These are phyloP conservation scores for Cercospora brassicicola DNA, from an alignment of 2,329 filamentous ascomycete species.

Conservation along the genomic window DNA sequence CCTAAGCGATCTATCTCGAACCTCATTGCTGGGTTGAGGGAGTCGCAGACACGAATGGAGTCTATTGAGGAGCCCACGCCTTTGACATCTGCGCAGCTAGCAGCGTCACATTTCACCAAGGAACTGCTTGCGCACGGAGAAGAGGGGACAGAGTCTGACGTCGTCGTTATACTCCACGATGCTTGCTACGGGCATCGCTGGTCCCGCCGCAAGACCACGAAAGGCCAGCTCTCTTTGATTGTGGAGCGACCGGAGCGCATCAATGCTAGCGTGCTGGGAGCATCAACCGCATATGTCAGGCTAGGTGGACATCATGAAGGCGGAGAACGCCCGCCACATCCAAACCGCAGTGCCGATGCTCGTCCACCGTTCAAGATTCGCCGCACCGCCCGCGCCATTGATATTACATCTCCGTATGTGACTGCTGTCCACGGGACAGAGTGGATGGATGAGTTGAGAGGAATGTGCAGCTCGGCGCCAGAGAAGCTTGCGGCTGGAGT, in stretches of 20 bases:
- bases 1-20: slow-evolving; percentile 40
- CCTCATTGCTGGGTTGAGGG: slow-evolving; percentile 36
- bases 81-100: slow-evolving; percentile 35
- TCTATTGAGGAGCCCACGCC: slow-evolving; percentile 36
- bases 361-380: slow-evolving; percentile 74
- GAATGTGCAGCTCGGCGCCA: slow-evolving; percentile 80
- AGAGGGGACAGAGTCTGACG: slow-evolving; percentile 52
- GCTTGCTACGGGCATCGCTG: slow-evolving; percentile 93
- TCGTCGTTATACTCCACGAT: slow-evolving; percentile 85
- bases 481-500: slow-evolving; percentile 72
- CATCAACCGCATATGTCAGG: slow-evolving; percentile 86
- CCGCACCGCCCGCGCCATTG: slow-evolving; percentile 71
- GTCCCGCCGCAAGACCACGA: slow-evolving; percentile 76
- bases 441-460: slow-evolving; percentile 90
- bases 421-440: slow-evolving; percentile 86
- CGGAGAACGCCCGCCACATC: slow-evolving; percentile 66
- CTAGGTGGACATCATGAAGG: slow-evolving; percentile 77
- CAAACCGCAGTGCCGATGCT: slow-evolving; percentile 57
- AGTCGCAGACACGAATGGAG: slow-evolving; percentile 39
- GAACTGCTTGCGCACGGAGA: slow-evolving; percentile 67
- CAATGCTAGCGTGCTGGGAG: slow-evolving; percentile 76
- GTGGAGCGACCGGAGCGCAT: slow-evolving; percentile 92
- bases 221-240: slow-evolving; percentile 71
- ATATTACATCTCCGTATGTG: slow-evolving; percentile 73
- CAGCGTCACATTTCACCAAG: slow-evolving; percentile 61